These are phyloP conservation scores for Fonsecaea erecta DNA, from an alignment of 2,329 filamentous ascomycete species.

Conservation along the genomic window DNA sequence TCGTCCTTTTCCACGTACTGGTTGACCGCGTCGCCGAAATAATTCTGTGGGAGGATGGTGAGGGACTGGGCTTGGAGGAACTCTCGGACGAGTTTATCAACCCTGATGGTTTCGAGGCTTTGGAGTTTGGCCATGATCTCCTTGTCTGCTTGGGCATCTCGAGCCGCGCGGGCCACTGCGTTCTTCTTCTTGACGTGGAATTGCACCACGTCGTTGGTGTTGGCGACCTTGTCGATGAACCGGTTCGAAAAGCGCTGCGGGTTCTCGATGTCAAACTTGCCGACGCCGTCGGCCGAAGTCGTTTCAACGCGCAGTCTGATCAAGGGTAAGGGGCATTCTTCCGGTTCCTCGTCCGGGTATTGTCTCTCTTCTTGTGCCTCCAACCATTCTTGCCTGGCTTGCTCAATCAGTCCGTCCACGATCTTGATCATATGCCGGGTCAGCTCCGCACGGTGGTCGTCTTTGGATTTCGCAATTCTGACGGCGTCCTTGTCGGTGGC, in stretches of 20 bases:
- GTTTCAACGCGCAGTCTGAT: conserved; percentile 91
- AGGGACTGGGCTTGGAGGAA: conserved; percentile 86
- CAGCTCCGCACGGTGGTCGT: conserved; percentile 80
- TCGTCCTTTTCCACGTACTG: conserved; percentile 96
- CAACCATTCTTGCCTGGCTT: conserved; percentile 81
- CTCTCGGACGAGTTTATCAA: conserved; percentile 85
- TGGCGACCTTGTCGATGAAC: conserved; percentile 88
- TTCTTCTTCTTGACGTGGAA: conserved; percentile 87
- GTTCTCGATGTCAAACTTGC: conserved; percentile 88
- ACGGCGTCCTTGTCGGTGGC: conserved; percentile 76
- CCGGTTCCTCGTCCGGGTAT: conserved; percentile 56
- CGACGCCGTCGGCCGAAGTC: conserved; percentile 74
- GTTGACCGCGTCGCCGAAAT: conserved; percentile 88
- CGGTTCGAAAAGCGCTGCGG: conserved; percentile 94
- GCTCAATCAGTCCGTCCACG: conserved; percentile 83
- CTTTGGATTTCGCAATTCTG: conserved; percentile 75
- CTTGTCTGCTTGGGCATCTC: conserved; percentile 67
- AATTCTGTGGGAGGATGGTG: conserved; percentile 89
- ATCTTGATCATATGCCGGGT: conserved; percentile 76
- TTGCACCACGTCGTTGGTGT: conserved; percentile 89
- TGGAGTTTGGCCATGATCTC: conserved; percentile 64
- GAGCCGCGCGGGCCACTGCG: conserved; percentile 50
- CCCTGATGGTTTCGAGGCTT: conserved; percentile 75
- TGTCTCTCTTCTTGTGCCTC: conserved; percentile 71
- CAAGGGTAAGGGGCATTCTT: conserved; percentile 72